Conservation (phyloP, 352 stramenopile genomes). For the Blastocystis sp. region DNA sequence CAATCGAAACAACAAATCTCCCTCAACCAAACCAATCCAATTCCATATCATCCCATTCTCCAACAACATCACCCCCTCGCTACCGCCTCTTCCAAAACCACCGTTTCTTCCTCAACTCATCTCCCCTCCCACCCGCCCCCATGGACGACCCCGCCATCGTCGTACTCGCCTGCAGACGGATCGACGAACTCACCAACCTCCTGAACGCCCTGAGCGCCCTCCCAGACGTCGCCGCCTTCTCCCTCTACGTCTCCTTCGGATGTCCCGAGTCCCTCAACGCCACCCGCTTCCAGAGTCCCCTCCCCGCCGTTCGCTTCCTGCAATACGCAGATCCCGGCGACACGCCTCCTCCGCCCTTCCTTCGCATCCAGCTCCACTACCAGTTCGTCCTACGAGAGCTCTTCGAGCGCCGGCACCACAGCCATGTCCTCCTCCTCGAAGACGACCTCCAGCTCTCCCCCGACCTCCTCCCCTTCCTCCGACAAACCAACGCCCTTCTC, state of each 20-base stretch:
- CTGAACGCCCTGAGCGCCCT: background rate
- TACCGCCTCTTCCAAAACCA: background rate
- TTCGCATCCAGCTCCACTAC: conserved; percentile 44
- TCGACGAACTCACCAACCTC: background rate
- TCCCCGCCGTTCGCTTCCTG: background rate
- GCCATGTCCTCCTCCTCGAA: conserved; percentile 27
- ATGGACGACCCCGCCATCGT: conserved; percentile 4
- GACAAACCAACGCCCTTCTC: background rate
- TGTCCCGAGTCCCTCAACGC: background rate
- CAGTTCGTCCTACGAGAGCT: background rate
- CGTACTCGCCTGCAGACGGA: background rate
- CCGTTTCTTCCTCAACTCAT: background rate
- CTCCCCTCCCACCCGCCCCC: background rate
- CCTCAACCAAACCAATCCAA: too few relatives aligned
- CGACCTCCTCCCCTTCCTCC: conserved; percentile 10
- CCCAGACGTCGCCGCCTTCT: background rate
- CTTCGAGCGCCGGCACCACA: background rate
- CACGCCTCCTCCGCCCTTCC: background rate
- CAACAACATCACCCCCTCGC: too few relatives aligned
- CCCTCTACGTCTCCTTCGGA: conserved; percentile 12
- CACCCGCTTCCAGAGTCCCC: background rate
- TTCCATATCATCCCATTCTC: too few relatives aligned
- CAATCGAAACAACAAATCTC: too few relatives aligned
- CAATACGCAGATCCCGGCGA: background rate
- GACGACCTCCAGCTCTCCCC: conserved; percentile 31